These are phyloP conservation scores for Hanseniaspora mollemarum DNA, from an alignment of 805 yeast species.

Conservation along the genomic window DNA sequence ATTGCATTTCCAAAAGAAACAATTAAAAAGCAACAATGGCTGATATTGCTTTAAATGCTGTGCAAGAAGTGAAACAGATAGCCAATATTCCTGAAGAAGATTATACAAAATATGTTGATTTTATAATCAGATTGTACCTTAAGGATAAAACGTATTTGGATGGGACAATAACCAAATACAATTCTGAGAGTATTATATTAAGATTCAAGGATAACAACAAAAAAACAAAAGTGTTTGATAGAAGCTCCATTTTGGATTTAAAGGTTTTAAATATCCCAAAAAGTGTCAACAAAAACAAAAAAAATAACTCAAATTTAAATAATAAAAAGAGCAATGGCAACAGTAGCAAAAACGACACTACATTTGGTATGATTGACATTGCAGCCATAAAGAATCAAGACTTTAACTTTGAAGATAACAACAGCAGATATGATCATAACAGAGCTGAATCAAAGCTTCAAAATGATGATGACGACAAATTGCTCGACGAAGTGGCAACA, in stretches of 20 bases:
- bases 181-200: slow-evolving; percentile 3
- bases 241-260: slow-evolving; percentile 4
- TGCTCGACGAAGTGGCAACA: slow-evolving; percentile 3
- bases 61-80: background rate
- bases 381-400: slow-evolving; percentile 6
- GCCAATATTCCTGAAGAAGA: background rate
- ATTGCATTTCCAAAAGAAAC: too few species aligned
- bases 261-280: slow-evolving; percentile 10
- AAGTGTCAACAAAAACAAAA: background rate
- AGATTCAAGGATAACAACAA: background rate
- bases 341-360: slow-evolving; percentile 1
- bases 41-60: background rate
- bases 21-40: too few species aligned
- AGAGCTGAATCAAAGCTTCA: background rate
- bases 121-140: slow-evolving; percentile 1
- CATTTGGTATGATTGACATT: slow-evolving; percentile 13
- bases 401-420: slow-evolving; percentile 12
- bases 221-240: slow-evolving; percentile 2
- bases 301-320: background rate
- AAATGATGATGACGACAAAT: background rate
- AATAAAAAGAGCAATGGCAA: background rate
- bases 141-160: slow-evolving; percentile 7
- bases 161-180: slow-evolving; percentile 5
- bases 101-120: slow-evolving; percentile 6
- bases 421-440: slow-evolving; percentile 9